Evolutionary conservation across 805 yeast species (phyloP), one percentile per base, ranked within the genome.

Genomic region (Monosporozyma unispora): DNA sequence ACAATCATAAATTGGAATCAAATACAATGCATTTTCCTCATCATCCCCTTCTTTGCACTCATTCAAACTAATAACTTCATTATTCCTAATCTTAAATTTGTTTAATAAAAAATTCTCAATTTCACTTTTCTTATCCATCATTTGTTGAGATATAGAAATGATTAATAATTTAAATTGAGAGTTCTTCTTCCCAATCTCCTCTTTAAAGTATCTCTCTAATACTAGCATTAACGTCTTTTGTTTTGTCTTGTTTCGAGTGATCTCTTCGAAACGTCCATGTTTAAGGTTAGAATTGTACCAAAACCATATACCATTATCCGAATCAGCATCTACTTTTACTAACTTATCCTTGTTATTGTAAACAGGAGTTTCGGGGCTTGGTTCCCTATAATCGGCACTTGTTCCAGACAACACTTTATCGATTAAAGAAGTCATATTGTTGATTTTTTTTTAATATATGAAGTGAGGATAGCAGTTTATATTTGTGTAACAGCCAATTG

Each of bases 201-300:
- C 35, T 25, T 25, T 37, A 28, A 46, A 46, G n/a, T 47, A 25
- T 16, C n/a, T 28, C 11, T 54, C 54, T 19, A 63, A 48, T 42
- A 62, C 61, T 25, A 57, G 48, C 39, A 54, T 52, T 27, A 62
- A 50, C 22, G 54, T 54, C 6, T 54, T 48, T 7, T 51, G 50
- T 28, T 55, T 61, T 11, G 53, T 29, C 19, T 50, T 49, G 45
- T 67, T 61, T 10, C 53, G 48, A 5, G 55, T 58, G 6, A 68
- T 56, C 43, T 62, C 60, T 47, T 68, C 71, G 49, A 68, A 67
- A 10, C 58, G 56, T 0, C 71, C 71, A 10, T 57, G 55, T 41
- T 61, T 53, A 8, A 68, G 49, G 31, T 65, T 66, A 9, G 60
- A 49, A 23, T 63, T 40, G 48, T 65, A 67, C 70, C 70, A 68